Evolutionary conservation across 768 basidiomycete genomes (phyloP), one percentile per base, ranked within the genome.

Genomic region (Suillus sp.): DNA sequence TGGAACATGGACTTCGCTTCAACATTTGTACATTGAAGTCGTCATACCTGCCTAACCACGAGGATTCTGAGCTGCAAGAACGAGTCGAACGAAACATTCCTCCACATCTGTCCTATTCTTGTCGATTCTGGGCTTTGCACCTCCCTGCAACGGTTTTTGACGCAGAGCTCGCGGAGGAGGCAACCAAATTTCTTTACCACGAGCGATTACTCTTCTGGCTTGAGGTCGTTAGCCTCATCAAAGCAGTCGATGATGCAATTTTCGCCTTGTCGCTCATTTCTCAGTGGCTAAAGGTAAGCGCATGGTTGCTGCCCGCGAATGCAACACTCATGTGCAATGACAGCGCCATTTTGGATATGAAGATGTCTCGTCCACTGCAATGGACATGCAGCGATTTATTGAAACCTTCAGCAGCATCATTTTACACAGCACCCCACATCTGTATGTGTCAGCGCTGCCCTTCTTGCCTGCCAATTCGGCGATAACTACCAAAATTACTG

Each of bases 21-120:
- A 80, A 81, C 45, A 79, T 81, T 10, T 81, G 79, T 30, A 47
- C 66, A 13, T 62, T 81, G 10, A 60, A 77, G 37, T 71, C 77
- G 30, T 81, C 80, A 5, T 72, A 74, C 57, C 27, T 70, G 0
- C 62, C 45, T 16, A 79, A 80, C 34, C 22, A 47, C 18, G 70
- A 74, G 9, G 51, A 79, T 4, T 61, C 64, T 2, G 65, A 70
- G 38, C 50, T 72, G 1, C 30, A 54, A 0, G 18, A 16, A 4
- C 65, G 64, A 7, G 69, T 79, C 38, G 47, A 65, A 13, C 59
- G 37, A 2, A 59, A 50, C 27, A 78, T 81, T 25, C 66, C 78
- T 1, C 59, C 68, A 8, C 65, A 68, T 14, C 64, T 81, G 3
- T 66, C 69, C 3, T 82, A 81, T 62, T 65, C 78, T 14, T 80